Percentiles rank a stretch among this genome's conserved stretches.
These are phyloP conservation scores for Asterochloris erici DNA, from an alignment of 139 green algal species.

Conservation along the genomic window DNA sequence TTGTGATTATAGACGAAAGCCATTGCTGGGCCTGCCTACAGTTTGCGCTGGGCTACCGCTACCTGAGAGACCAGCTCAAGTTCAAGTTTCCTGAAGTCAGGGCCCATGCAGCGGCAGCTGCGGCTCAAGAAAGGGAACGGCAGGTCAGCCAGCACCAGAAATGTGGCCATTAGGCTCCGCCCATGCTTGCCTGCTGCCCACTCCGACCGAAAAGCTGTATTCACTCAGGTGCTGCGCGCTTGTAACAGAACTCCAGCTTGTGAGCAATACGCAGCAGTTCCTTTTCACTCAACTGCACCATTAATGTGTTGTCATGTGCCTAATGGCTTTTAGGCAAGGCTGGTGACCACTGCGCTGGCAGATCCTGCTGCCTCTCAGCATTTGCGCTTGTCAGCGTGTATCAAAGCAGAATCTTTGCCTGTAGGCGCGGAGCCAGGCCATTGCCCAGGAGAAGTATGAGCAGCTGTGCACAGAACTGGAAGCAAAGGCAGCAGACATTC, in stretches of 20 bases:
- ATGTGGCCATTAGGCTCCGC: neutral
- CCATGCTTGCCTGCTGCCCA: no score
- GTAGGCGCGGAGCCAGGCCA: conserved; percentile 17
- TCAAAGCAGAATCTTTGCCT: neutral
- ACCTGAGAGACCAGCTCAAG: conserved; percentile 35
- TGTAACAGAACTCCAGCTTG: no score
- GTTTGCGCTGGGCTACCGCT: conserved; percentile 20
- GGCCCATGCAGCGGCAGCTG: conserved; percentile 10
- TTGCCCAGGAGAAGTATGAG: conserved; percentile 22
- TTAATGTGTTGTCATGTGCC: no score
- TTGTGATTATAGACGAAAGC: neutral
- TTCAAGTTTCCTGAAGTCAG: conserved; percentile 30
- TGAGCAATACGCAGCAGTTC: no score
- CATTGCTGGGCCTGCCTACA: neutral
- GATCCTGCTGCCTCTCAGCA: no score
- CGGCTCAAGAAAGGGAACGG: conserved; percentile 7
- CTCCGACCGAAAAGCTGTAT: no score
- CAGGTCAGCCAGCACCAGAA: neutral
- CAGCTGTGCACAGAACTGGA: neutral
- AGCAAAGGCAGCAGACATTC: neutral
- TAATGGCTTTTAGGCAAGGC: no score
- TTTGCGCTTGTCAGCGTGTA: neutral
- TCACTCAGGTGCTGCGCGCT: no score
- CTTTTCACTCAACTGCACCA: no score
- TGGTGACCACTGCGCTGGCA: no score